These are phyloP conservation scores for Schoenoplectus tabernaemontani DNA, from an alignment of 202 grass and related monocot genomes.

Conservation along the genomic window DNA sequence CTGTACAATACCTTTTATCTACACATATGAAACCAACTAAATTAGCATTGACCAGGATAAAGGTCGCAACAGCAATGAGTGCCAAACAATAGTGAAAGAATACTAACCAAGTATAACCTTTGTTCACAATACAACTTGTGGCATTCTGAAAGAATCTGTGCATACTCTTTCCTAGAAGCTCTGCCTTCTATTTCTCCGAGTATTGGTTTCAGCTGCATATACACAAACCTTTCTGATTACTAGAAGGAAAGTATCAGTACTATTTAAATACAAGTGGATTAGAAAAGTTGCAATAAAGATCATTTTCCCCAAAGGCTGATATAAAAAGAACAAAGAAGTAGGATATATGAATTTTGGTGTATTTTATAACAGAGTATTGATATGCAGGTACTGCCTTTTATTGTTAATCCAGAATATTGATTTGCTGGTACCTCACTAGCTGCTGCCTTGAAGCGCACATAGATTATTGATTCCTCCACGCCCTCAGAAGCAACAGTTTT, in stretches of 20 bases:
- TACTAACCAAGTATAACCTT: slow-evolving; percentile 80
- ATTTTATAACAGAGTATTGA: background rate
- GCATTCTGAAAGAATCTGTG: slow-evolving; percentile 83
- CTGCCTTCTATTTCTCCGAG: slow-evolving; percentile 83
- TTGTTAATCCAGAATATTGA: slow-evolving; percentile 13
- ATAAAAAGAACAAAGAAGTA: background rate
- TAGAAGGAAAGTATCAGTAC: background rate
- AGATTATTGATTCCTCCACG: slow-evolving; percentile 93
- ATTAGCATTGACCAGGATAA: slow-evolving; percentile 12
- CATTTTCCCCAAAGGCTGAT: background rate
- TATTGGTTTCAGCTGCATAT: slow-evolving; percentile 80
- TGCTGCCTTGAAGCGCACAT: slow-evolving; percentile 96
- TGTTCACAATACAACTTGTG: slow-evolving; percentile 95
- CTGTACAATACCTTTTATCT: slow-evolving; percentile 92
- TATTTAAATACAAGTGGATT: background rate
- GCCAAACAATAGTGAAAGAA: slow-evolving; percentile 21
- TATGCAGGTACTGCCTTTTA: no score
- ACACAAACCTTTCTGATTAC: slow-evolving; percentile 7
- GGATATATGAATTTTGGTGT: background rate
- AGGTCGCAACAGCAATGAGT: slow-evolving; percentile 11
- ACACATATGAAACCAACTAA: slow-evolving; percentile 24
- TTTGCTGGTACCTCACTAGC: slow-evolving; percentile 67
- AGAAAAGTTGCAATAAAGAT: background rate
- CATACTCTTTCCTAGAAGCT: slow-evolving; percentile 86
- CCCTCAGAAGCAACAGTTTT: slow-evolving; percentile 70